These are phyloP conservation scores for Hamiltosporidium magnivora DNA, from an alignment of 371 early-diverging fungal species.

Conservation along the genomic window DNA sequence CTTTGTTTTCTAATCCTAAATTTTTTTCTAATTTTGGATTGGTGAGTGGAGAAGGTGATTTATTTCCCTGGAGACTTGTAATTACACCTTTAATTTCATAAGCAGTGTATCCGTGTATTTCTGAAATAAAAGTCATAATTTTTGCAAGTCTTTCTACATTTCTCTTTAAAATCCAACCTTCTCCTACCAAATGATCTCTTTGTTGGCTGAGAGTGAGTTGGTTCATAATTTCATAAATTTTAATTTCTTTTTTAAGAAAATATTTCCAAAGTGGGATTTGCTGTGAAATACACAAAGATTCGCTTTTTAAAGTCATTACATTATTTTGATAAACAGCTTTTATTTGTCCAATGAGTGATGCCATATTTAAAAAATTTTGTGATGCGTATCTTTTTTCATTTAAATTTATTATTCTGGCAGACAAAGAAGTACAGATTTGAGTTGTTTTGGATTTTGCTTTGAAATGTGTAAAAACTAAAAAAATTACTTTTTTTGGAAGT, in stretches of 20 bases:
- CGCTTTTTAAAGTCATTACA: conserved; percentile 27
- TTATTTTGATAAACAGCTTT: conserved; percentile 33
- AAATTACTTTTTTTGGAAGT: conserved; percentile 25
- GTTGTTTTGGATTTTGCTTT: conserved; percentile 34
- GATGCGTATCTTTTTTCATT: conserved; percentile 22
- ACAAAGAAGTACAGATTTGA: conserved; percentile 45
- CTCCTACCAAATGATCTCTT: conserved; percentile 43
- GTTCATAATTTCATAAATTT: conserved; percentile 46
- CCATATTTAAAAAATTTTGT: conserved; percentile 23
- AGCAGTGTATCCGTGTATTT: conserved; percentile 36
- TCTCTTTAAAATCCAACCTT: conserved; percentile 44
- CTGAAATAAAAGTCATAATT: conserved; percentile 26
- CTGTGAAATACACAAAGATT: conserved; percentile 22
- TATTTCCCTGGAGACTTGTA: too few species aligned
- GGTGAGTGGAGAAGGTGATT: too few species aligned
- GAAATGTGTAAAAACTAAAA: conserved; percentile 52
- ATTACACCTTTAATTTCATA: conserved; percentile 23
- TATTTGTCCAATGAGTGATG: conserved; percentile 35
- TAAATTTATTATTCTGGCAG: conserved; percentile 32
- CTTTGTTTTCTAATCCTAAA: too few species aligned
- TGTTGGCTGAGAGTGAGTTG: conserved; percentile 29
- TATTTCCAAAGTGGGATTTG: conserved; percentile 36
- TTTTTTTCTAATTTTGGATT: too few species aligned
- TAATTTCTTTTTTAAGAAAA: conserved; percentile 44
- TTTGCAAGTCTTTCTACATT: conserved; percentile 28